Percentiles rank a stretch among this genome's conserved stretches.
Conservation (phyloP, 495 filamentous ascomycete genomes). For the Talaromyces trachyspermus region DNA sequence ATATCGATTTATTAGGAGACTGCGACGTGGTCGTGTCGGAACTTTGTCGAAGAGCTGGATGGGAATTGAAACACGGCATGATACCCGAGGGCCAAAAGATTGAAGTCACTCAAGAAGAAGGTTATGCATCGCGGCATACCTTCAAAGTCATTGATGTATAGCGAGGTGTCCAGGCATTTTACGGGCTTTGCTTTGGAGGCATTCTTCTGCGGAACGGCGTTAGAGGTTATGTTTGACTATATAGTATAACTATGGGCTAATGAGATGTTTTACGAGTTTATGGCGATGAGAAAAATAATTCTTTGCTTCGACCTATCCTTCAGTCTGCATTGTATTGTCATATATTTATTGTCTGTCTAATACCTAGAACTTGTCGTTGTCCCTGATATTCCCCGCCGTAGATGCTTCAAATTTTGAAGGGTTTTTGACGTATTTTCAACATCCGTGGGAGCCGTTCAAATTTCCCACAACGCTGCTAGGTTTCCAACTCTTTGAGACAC, state of each 20-base stretch:
- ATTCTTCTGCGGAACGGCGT: constrained; percentile 4
- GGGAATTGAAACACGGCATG: constrained; percentile 88
- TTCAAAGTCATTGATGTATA: constrained; percentile 49
- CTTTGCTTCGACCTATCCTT: too few species aligned
- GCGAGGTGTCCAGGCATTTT: constrained; percentile 28
- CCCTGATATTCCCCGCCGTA: too few species aligned
- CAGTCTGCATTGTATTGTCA: neutral
- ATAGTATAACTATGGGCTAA: neutral
- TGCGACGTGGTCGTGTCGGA: constrained; percentile 89
- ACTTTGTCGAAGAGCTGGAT: constrained; percentile 76
- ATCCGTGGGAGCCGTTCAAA: too few species aligned
- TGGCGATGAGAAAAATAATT: too few species aligned
- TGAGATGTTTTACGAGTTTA: neutral
- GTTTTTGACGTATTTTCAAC: too few species aligned
- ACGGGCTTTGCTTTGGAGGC: neutral
- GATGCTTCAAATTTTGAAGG: too few species aligned
- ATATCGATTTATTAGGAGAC: constrained; percentile 88
- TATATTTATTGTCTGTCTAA: too few species aligned
- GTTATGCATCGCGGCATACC: constrained; percentile 57
- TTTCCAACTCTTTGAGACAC: too few species aligned
- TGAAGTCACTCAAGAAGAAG: constrained; percentile 49
- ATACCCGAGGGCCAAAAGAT: constrained; percentile 60
- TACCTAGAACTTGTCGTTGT: too few species aligned
- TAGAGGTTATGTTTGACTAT: neutral
- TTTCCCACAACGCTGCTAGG: too few species aligned